Evolutionary conservation across 2,329 filamentous ascomycete species (phyloP), one percentile per base, ranked within the genome.

Genomic region (Myrmaecium sp.): DNA sequence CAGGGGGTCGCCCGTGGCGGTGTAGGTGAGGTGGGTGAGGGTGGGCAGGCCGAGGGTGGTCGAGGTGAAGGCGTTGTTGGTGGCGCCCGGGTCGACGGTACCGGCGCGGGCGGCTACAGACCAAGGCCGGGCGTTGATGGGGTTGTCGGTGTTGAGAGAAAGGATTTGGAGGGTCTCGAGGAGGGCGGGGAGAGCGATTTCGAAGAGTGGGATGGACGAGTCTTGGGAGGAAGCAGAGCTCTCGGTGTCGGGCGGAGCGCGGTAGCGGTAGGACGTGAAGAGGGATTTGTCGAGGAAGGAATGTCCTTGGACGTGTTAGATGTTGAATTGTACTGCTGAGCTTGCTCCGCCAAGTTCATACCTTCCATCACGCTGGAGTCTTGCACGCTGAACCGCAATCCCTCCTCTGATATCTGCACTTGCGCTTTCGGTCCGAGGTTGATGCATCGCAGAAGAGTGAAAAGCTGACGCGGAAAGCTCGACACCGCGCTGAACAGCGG

Each of bases 121-220:
- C 14, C n/a, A 41, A 30, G 40, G 47, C 37, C 36, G 51, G 30
- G 30, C 42, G 33, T 38, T 52, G 29, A 37, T 41, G 7, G 57
- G 54, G 31, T 60, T 57, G n/a, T n/a, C n/a, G n/a, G n/a, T n/a
- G 13, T 54, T 57, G 25, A 84, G 69, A 26, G 82, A 82, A 43
- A 98, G 92, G 26, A 98, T 95, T 44, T 94, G 86, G 5, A 98
- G 64, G 0, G 86, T 92, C 55, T 95, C 89, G 28, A 98, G 69
- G 3, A 98, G 66, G 11, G 86, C 80, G 4, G 75, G 65, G 6
- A 98, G 67, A 2, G 83, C 89, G 36, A 95, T 75, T 46, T 91
- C 76, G 46, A 98, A 98, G 27, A 66, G 69, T 5, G 80, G 74
- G 16, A 69, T 50, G 12, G 53, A 44, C 16, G 49, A 41, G 25